These are phyloP conservation scores for Endocalyx cinctus DNA, from an alignment of 2,329 filamentous ascomycete genomes.

Conservation along the genomic window DNA sequence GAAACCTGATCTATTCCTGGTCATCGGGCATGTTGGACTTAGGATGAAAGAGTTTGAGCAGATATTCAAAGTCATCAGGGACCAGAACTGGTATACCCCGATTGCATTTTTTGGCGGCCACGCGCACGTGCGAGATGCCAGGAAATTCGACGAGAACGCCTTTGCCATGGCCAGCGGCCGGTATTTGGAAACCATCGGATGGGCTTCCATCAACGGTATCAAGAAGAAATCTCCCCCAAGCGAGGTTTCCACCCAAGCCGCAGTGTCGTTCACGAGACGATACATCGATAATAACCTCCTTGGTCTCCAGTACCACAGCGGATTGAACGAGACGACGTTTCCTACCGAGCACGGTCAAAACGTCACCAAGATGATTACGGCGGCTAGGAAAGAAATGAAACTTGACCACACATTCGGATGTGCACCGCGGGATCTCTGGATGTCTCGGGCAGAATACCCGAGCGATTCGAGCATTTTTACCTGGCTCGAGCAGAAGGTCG, in stretches of 20 bases:
- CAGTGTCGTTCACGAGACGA: slow-evolving; percentile 63
- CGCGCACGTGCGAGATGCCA: slow-evolving; percentile 81
- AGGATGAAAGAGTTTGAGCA: slow-evolving; percentile 73
- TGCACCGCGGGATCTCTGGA: slow-evolving; percentile 75
- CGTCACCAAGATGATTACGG: slow-evolving; percentile 64
- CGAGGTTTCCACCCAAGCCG: slow-evolving; percentile 26
- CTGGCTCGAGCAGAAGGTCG: slow-evolving; percentile 70
- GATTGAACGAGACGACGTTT: slow-evolving; percentile 67
- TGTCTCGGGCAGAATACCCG: slow-evolving; percentile 72
- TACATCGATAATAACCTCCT: slow-evolving; percentile 95
- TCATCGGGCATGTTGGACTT: slow-evolving; percentile 80
- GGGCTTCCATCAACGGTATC: slow-evolving; percentile 76
- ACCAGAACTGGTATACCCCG: slow-evolving; percentile 71
- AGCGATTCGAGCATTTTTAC: slow-evolving; percentile 71
- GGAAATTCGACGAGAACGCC: slow-evolving; percentile 71
- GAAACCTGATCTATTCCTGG: slow-evolving; percentile 80
- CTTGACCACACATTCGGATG: slow-evolving; percentile 79
- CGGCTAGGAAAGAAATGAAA: slow-evolving; percentile 64
- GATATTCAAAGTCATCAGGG: slow-evolving; percentile 74
- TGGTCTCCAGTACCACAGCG: slow-evolving; percentile 77
- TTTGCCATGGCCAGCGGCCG: slow-evolving; percentile 81
- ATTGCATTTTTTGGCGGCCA: slow-evolving; percentile 93
- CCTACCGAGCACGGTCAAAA: slow-evolving; percentile 69
- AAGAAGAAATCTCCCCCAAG: slow-evolving; percentile 34
- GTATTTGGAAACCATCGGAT: slow-evolving; percentile 94